These are phyloP conservation scores for Nannochloris sp. DNA, from an alignment of 139 green algal species.

Conservation along the genomic window DNA sequence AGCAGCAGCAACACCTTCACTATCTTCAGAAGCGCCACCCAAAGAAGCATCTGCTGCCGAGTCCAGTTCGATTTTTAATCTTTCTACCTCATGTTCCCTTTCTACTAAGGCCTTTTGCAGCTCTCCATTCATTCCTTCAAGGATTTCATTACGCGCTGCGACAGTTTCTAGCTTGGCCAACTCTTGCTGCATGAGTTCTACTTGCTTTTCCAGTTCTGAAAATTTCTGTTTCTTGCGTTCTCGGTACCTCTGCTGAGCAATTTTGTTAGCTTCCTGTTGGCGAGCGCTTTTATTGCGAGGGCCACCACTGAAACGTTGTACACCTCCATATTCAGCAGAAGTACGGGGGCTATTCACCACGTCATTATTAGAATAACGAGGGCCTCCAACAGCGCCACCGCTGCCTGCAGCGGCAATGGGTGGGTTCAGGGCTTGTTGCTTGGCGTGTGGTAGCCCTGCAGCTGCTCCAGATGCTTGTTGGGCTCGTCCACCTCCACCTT, in stretches of 20 bases:
- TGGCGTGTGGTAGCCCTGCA: no score
- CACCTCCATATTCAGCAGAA: no score
- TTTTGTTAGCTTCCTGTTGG: conserved; percentile 36
- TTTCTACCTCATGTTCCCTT: conserved; percentile 23
- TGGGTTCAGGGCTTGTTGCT: no score
- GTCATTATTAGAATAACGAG: no score
- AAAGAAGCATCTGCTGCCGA: not conserved
- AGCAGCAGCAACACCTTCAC: not conserved
- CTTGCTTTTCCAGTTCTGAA: conserved; percentile 21
- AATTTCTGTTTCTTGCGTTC: conserved; percentile 40
- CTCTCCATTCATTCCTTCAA: conserved; percentile 27
- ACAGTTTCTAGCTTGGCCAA: conserved; percentile 4
- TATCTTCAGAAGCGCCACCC: not conserved
- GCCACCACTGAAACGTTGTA: not conserved
- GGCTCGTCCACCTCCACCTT: no score
- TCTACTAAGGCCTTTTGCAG: conserved; percentile 16
- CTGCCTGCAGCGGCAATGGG: no score
- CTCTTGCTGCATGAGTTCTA: conserved; percentile 7
- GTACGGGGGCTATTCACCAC: no score
- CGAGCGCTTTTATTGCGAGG: conserved; percentile 7
- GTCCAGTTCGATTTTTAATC: conserved; percentile 21
- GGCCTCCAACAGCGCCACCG: no score
- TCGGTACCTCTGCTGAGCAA: conserved; percentile 37
- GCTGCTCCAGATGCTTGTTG: no score
- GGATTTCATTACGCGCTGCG: conserved; percentile 19